These are phyloP conservation scores for Eucalyptus urophylla DNA, from an alignment of 345 rosid genomes.

Conservation along the genomic window DNA sequence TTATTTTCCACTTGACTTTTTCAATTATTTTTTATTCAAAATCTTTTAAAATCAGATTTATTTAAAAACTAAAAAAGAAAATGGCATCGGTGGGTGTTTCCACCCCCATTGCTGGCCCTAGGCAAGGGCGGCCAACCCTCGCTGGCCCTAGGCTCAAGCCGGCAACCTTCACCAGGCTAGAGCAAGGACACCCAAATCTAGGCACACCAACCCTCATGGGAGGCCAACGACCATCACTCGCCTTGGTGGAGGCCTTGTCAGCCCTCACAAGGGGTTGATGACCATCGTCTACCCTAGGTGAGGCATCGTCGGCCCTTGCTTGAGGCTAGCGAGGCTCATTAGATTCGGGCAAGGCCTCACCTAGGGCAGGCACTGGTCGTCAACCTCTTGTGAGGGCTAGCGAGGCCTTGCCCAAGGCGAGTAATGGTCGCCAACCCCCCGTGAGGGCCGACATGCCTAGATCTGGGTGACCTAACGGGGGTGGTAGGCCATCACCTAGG, in stretches of 20 bases:
- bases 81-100: fast-evolving
- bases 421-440: too few relatives aligned
- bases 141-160: fast-evolving
- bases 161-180: fast-evolving
- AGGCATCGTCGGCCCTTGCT: too few relatives aligned
- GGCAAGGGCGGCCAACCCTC: fast-evolving
- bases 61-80: too few relatives aligned
- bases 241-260: fast-evolving
- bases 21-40: too few relatives aligned
- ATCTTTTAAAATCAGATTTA: too few relatives aligned
- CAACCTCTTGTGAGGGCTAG: too few relatives aligned
- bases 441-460: too few relatives aligned
- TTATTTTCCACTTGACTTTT: too few relatives aligned
- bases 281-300: fast-evolving
- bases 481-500: fast-evolving
- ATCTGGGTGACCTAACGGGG: fast-evolving
- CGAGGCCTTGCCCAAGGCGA: fast-evolving
- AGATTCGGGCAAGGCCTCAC: too few relatives aligned
- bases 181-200: fast-evolving
- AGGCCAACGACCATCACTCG: fast-evolving
- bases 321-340: too few relatives aligned
- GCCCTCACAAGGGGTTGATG: fast-evolving
- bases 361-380: fast-evolving
- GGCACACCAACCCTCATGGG: fast-evolving
- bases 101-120: fast-evolving